Evolutionary conservation across 169 alveolate genomes (phyloP).

Genomic region (Plasmodium vivax): DNA sequence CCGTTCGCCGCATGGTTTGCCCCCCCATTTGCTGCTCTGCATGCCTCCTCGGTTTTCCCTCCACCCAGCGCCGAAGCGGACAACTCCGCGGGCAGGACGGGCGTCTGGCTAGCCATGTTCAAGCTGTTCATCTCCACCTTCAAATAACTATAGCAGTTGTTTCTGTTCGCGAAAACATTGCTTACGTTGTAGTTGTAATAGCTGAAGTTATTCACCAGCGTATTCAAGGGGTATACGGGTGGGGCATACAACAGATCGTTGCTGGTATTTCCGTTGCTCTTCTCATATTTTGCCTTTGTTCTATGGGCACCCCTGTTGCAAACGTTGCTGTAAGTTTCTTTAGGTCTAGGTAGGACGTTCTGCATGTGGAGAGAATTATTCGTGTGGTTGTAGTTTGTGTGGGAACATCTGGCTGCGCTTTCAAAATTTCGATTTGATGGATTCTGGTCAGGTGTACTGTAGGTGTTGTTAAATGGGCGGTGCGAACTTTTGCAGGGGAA

Average conservation of each 20-base stretch:
- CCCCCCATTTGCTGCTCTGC: neutral
- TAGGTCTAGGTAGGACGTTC: neutral
- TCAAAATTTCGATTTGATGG: constrained; percentile 11
- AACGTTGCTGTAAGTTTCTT: neutral
- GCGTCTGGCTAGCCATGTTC: constrained; percentile 1
- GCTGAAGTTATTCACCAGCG: neutral
- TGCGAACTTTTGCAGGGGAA: neutral
- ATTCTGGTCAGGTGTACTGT: neutral
- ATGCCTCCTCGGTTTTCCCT: neutral
- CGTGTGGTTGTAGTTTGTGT: neutral
- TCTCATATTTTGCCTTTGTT: neutral
- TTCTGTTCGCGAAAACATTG: neutral
- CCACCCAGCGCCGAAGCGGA: neutral
- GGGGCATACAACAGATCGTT: neutral
- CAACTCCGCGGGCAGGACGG: neutral
- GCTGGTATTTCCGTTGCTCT: neutral
- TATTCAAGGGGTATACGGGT: constrained; percentile 10
- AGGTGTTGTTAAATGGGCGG: neutral
- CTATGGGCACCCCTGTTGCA: neutral
- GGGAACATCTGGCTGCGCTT: neutral
- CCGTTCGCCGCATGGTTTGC: no score
- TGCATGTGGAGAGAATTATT: constrained; percentile 6
- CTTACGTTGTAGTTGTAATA: constrained; percentile 11
- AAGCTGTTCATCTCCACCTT: constrained; percentile 7
- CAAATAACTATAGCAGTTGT: constrained; percentile 11